phyloP scores from a whole-genome alignment of 371 early-diverging fungal genomes.

The Mucor circinelloides region DNA sequence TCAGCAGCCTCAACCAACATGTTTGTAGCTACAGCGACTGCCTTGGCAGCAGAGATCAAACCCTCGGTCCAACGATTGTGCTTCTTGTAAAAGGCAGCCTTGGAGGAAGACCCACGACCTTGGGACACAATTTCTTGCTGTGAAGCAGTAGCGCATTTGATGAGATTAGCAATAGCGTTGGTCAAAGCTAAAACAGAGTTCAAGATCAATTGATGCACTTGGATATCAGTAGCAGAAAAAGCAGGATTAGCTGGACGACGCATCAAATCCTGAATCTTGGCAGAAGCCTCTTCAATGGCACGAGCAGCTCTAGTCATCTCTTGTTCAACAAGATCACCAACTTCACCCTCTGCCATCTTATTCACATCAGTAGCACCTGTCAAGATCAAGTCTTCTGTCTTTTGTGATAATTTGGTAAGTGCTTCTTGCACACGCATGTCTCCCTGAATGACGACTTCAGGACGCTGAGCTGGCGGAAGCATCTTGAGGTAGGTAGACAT shows the following conservation, averaged over 20 bases:
- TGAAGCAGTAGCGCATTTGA: conserved; percentile 90
- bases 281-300: conserved; percentile 91
- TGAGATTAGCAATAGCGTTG: conserved; percentile 92
- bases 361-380: conserved; percentile 72
- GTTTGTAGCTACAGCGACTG: conserved; percentile 92
- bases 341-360: conserved; percentile 73
- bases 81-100: conserved; percentile 96
- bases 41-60: conserved; percentile 95
- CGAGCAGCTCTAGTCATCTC: conserved; percentile 93
- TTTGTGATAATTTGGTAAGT: conserved; percentile 69
- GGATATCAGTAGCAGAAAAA: conserved; percentile 74
- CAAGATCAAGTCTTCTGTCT: conserved; percentile 77
- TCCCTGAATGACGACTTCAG: conserved; percentile 72
- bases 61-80: conserved; percentile 99
- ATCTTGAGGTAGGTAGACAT: conserved; percentile 78
- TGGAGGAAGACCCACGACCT: conserved; percentile 84
- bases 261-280: conserved; percentile 79
- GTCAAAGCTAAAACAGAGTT: conserved; percentile 91
- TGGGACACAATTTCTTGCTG: conserved; percentile 97
- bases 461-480: conserved; percentile 70
- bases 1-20: conserved; percentile 94
- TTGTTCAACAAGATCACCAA: conserved; percentile 90
- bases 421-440: conserved; percentile 78
- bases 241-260: conserved; percentile 73
- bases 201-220: conserved; percentile 90